Evolutionary conservation across 1,284 basidiomycete genomes (phyloP).

Genomic region (Ceratobasidium theobromae): DNA sequence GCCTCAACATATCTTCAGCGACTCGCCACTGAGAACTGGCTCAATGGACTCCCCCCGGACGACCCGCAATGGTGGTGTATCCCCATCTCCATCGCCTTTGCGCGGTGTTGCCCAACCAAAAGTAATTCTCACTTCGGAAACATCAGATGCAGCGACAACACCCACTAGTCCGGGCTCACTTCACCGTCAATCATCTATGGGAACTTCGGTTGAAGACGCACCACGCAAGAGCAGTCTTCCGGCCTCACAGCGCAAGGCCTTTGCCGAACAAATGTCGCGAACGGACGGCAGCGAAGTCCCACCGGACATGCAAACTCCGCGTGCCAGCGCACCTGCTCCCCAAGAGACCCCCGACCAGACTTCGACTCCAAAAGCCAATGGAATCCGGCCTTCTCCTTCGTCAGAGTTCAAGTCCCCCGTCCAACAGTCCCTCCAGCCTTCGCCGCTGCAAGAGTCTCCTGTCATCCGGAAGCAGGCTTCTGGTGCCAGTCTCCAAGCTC

Average conservation of each 20-base stretch:
- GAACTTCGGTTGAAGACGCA: constrained; percentile 1
- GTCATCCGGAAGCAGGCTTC: constrained; percentile 20
- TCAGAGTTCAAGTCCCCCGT: background rate
- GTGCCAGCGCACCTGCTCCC: background rate
- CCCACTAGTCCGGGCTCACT: constrained; percentile 15
- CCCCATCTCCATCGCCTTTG: constrained; percentile 7
- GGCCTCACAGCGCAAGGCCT: constrained; percentile 9
- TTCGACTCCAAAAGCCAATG: constrained; percentile 24
- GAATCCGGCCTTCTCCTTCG: background rate
- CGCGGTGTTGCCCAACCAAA: constrained; percentile 3
- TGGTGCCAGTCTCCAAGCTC: constrained; percentile 1
- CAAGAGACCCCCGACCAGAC: background rate
- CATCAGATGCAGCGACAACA: constrained; percentile 1
- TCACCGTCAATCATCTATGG: constrained; percentile 18
- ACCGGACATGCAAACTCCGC: constrained; percentile 21
- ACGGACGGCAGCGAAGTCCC: background rate
- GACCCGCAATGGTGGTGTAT: background rate
- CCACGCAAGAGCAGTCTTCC: constrained; percentile 15
- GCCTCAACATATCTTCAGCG: background rate
- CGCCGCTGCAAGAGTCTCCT: constrained; percentile 1
- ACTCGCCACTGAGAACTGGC: constrained; percentile 4
- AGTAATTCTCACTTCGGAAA: constrained; percentile 19
- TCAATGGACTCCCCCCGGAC: constrained; percentile 7
- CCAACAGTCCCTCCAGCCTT: background rate
- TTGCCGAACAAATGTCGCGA: constrained; percentile 6